A percentile compares a stretch with the other conserved stretches of the same genome.
These are phyloP conservation scores for Herpetomonas samuelpessoai DNA, from an alignment of 208 protist genomes.

Conservation along the genomic window DNA sequence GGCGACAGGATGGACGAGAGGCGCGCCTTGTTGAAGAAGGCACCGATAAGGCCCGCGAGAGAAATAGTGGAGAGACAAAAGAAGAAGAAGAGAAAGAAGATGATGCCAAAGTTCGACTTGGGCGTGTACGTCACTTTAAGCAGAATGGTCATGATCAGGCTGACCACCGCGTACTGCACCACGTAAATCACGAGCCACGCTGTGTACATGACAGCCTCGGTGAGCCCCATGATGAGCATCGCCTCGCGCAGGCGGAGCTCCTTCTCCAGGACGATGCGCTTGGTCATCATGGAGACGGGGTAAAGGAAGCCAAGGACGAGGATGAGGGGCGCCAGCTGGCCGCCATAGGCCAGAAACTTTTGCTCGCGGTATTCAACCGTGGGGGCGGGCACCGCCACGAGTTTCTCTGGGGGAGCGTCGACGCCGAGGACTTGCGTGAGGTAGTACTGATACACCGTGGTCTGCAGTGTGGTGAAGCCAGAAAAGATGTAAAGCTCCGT, in stretches of 20 bases:
- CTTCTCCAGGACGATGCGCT: constrained; percentile 83
- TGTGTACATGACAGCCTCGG: constrained; percentile 53
- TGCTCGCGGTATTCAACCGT: constrained; percentile 41
- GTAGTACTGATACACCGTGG: constrained; percentile 34
- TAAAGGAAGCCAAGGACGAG: constrained; percentile 76
- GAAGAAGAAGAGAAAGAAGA: constrained; percentile 69
- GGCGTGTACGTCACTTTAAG: constrained; percentile 48
- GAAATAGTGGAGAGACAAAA: constrained; percentile 50
- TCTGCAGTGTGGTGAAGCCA: constrained; percentile 50
- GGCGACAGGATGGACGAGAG: constrained; percentile 60
- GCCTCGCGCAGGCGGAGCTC: constrained; percentile 80
- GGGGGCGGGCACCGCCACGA: constrained; percentile 32
- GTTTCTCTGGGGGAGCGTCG: constrained; percentile 16
- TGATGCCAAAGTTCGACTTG: constrained; percentile 36
- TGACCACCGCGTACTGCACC: constrained; percentile 44
- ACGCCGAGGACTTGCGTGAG: constrained; percentile 26
- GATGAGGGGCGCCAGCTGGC: constrained; percentile 55
- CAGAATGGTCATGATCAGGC: constrained; percentile 54
- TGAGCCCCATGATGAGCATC: constrained; percentile 87
- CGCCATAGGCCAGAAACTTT: constrained; percentile 42
- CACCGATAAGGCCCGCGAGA: constrained; percentile 47
- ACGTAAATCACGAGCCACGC: constrained; percentile 60
- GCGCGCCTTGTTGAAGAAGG: constrained; percentile 75
- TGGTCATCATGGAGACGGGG: constrained; percentile 72
- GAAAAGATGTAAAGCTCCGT: constrained; percentile 38